Conservation (phyloP, 208 protist species). For the Porcisia deanei region DNA sequence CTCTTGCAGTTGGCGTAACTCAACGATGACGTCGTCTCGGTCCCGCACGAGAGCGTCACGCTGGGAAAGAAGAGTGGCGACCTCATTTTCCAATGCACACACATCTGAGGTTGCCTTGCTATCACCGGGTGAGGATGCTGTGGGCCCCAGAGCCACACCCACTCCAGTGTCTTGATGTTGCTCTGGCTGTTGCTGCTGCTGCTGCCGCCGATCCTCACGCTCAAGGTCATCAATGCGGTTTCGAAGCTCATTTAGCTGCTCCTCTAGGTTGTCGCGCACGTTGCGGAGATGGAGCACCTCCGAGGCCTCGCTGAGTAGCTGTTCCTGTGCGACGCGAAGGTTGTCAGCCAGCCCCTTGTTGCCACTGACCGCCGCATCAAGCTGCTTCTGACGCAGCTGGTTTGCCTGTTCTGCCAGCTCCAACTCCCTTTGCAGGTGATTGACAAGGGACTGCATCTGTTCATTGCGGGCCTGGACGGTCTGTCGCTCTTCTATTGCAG, state of each 20-base stretch:
- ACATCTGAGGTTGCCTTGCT: not conserved
- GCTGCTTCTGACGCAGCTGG: slow-evolving; percentile 30
- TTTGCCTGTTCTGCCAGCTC: slow-evolving; percentile 22
- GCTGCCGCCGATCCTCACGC: slow-evolving; percentile 6
- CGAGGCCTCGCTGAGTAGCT: not conserved
- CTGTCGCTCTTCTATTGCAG: slow-evolving; percentile 2
- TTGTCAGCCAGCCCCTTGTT: slow-evolving; percentile 15
- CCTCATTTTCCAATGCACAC: slow-evolving; percentile 9
- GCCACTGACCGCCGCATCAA: slow-evolving; percentile 6
- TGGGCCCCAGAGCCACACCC: not conserved
- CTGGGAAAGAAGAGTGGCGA: slow-evolving; percentile 11
- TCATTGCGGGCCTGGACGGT: slow-evolving; percentile 12
- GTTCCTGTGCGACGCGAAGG: not conserved
- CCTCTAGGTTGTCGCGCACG: slow-evolving; percentile 4
- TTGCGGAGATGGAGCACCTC: slow-evolving; percentile 14
- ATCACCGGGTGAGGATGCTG: not conserved
- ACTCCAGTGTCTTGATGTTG: not conserved
- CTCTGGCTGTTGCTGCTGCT: not conserved
- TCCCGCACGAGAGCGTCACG: slow-evolving; percentile 4
- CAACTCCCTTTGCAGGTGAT: slow-evolving; percentile 29
- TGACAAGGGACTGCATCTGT: slow-evolving; percentile 19
- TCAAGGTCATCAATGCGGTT: not conserved
- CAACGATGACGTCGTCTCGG: slow-evolving; percentile 9
- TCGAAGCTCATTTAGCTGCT: slow-evolving; percentile 1
- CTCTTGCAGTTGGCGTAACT: slow-evolving; percentile 10